A percentile compares a stretch with the other conserved stretches of the same genome.
phyloP scores from a whole-genome alignment of 148 eudicot species.

The Simmondsia chinensis region DNA sequence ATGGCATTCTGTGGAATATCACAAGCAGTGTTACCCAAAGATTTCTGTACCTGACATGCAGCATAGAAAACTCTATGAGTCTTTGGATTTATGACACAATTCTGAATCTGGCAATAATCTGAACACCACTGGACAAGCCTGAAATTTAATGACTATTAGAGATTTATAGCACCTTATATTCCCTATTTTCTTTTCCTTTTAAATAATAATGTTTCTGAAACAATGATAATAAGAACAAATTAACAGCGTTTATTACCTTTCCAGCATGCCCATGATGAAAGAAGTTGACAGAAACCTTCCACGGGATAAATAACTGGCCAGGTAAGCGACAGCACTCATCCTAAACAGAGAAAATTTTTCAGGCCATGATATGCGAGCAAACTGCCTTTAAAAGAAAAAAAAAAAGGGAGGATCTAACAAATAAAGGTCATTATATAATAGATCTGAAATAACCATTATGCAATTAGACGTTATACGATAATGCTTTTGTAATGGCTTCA shows the following conservation, averaged over 20 bases:
- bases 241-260: constrained; percentile 41
- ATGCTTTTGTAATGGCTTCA: too few relatives aligned
- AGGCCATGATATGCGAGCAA: too few relatives aligned
- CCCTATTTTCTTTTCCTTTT: too few relatives aligned
- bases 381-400: too few relatives aligned
- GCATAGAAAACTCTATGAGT: constrained; percentile 74
- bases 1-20: too few relatives aligned
- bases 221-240: too few relatives aligned
- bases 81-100: constrained; percentile 36
- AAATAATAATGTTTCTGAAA: too few relatives aligned
- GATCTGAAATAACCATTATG: too few relatives aligned
- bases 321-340: constrained; percentile 93
- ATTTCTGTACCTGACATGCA: constrained; percentile 81
- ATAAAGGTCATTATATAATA: not conserved
- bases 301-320: constrained; percentile 92
- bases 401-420: not conserved
- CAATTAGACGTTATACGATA: too few relatives aligned
- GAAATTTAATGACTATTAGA: constrained; percentile 14
- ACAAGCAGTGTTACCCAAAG: too few relatives aligned
- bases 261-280: constrained; percentile 37
- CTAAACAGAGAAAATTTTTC: constrained; percentile 39
- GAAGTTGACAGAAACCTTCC: constrained; percentile 60
- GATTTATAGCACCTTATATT: too few relatives aligned
- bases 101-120: constrained; percentile 37
- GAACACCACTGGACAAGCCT: constrained; percentile 78